Base-by-base conservation (phyloP, 2,329 filamentous ascomycete species). In the Claviceps fusiformis region DNA sequence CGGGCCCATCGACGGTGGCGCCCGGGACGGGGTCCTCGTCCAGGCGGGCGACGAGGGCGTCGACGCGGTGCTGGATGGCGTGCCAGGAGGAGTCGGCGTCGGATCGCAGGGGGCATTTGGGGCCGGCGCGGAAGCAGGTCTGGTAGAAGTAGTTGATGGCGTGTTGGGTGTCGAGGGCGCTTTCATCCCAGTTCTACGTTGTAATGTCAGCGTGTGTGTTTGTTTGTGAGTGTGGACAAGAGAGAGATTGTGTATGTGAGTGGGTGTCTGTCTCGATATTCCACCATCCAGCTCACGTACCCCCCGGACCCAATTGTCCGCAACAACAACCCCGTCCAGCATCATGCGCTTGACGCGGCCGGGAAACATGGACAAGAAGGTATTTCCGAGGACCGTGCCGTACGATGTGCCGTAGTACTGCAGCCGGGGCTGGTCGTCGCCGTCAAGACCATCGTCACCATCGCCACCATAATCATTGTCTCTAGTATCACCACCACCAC, bases 391-490 rank as follows among this genome's bases (percentile, higher is more conserved):
- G 0, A 61, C 15, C 7, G 60, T 64, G 9, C 61, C 60, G 7
- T 77, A 77, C n/a, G 71, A 73, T 50, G 75, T 68, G 0, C 74
- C 73, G 67, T 70, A 73, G 57, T 75, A 77, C 58, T 70, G 70
- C 33, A 75, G 57, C 13, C 63, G 58, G 10, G 62, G 51, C 27
- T 8, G 45, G 1, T 7, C 11, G n/a, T 11, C 13, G 13, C 5
- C 5, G 27, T 10, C 45, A n/a, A 11, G 24, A 31, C 31, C 45
- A 1, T 11, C 8, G 5, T 11, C 27, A 13, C 27, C 5, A 24
- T 19, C 45, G 7, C 11, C 45, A 17, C 19, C 45, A 31, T 37
- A 10, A 3, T 6, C 19, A 10, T 10, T 24, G 3, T 3, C 45
- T 15, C 45, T 15, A n/a, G 2, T 10, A 29, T 47, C 45, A 47